phyloP scores from a whole-genome alignment of 345 rosid genomes.

The Pistacia vera region DNA sequence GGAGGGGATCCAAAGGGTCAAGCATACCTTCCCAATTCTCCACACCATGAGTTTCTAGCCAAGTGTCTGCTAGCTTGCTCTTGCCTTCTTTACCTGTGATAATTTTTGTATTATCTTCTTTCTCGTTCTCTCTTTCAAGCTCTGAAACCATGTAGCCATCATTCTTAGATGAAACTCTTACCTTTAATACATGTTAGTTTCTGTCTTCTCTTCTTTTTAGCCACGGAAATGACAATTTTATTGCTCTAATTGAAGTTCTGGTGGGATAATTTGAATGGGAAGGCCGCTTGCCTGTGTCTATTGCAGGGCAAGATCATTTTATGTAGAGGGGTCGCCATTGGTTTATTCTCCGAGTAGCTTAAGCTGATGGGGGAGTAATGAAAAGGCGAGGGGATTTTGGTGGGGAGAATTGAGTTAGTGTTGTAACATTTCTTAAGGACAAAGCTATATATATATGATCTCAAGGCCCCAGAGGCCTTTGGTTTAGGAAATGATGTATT shows the following conservation, averaged over 20 bases:
- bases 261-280: not conserved
- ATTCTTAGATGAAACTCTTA: not conserved
- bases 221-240: not conserved
- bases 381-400: not conserved
- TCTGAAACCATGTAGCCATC: not conserved
- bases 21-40: constrained; percentile 22
- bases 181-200: not conserved
- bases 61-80: constrained; percentile 15
- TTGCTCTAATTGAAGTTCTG: not conserved
- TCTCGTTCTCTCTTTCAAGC: not conserved
- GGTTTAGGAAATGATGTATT: too few relatives aligned
- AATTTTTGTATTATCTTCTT: constrained; percentile 6
- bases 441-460: too few relatives aligned
- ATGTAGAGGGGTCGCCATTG: not conserved
- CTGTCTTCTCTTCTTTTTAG: not conserved
- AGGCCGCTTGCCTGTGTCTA: not conserved
- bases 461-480: too few relatives aligned
- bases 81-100: not conserved
- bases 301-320: constrained; percentile 10
- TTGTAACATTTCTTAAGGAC: not conserved
- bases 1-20: constrained; percentile 18
- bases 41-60: constrained; percentile 10
- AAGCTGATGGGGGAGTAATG: not conserved
- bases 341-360: not conserved
- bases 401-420: not conserved